A percentile compares a stretch with the other conserved stretches of the same genome.
Conservation (phyloP, 176 grass and related monocot genomes). For the Aechmea fasciata region DNA sequence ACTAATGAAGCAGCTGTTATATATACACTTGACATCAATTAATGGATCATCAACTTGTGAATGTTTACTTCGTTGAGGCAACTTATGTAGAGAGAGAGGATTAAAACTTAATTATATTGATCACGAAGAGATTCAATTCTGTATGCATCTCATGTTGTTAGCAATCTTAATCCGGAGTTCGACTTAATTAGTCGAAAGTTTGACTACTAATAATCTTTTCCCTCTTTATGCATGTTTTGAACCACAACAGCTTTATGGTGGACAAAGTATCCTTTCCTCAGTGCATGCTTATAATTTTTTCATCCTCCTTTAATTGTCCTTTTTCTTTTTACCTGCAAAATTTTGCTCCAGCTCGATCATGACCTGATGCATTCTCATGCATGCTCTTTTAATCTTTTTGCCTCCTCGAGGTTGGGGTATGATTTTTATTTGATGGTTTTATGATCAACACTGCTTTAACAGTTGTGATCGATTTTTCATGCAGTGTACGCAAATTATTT, state of each 20-base stretch:
- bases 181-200: constrained; percentile 15
- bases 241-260: constrained; percentile 5
- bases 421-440: constrained; percentile 31
- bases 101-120: no score
- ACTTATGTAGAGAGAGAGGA: no score
- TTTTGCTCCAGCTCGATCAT: constrained; percentile 61
- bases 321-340: constrained; percentile 51
- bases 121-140: no score
- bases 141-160: no score
- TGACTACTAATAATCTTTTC: constrained; percentile 27
- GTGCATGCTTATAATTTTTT: constrained; percentile 81
- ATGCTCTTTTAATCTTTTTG: constrained; percentile 17
- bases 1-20: no score
- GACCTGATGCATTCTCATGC: constrained; percentile 23
- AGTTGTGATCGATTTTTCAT: neutral
- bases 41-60: no score
- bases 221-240: constrained; percentile 27
- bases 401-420: constrained; percentile 9
- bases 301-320: constrained; percentile 41
- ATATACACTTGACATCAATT: no score
- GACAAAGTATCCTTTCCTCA: constrained; percentile 28
- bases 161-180: no score
- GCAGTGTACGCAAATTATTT: neutral
- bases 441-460: constrained; percentile 10
- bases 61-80: no score